Conservation (phyloP, 1,284 basidiomycete species). For the Cystobasidium sp. region DNA sequence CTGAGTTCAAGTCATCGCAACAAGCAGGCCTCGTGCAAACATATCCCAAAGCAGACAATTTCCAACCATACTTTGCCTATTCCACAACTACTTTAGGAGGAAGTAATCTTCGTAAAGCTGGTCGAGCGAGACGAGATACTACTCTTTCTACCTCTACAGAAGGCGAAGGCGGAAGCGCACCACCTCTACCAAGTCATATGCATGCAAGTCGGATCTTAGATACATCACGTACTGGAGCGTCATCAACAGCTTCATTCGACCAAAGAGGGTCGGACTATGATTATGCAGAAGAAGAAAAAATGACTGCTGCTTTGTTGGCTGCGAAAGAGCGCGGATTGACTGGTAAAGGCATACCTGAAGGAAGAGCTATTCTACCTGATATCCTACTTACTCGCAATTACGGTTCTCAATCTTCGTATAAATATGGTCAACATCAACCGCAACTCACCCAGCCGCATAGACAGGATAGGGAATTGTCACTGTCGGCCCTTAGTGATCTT, state of each 20-base stretch:
- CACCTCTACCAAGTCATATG: background rate
- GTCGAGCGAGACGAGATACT: slow-evolving; percentile 46
- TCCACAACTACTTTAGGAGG: slow-evolving; percentile 29
- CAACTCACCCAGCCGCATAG: background rate
- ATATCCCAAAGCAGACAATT: slow-evolving; percentile 30
- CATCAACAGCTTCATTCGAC: slow-evolving; percentile 56
- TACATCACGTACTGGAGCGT: slow-evolving; percentile 3
- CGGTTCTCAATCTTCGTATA: slow-evolving; percentile 16
- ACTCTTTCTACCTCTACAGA: slow-evolving; percentile 68
- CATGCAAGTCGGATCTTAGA: slow-evolving; percentile 1
- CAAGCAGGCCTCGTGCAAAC: slow-evolving; percentile 26
- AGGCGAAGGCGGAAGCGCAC: background rate
- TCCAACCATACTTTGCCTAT: slow-evolving; percentile 42
- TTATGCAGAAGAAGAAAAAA: slow-evolving; percentile 70
- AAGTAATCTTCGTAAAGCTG: background rate
- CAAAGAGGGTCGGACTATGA: slow-evolving; percentile 69
- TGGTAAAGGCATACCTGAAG: slow-evolving; percentile 18
- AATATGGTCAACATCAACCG: background rate
- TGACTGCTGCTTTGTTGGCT: slow-evolving; percentile 46
- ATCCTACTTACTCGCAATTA: slow-evolving; percentile 19
- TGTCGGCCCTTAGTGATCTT: slow-evolving; percentile 5
- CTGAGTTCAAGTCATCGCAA: slow-evolving; percentile 22
- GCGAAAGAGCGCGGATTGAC: slow-evolving; percentile 39
- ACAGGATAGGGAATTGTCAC: slow-evolving; percentile 9
- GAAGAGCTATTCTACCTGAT: slow-evolving; percentile 27